Percentiles rank a stretch among this genome's conserved stretches.
Evolutionary conservation across 176 grass and related monocot species (phyloP).

Genomic region (Hsuehochloa calcarea): DNA sequence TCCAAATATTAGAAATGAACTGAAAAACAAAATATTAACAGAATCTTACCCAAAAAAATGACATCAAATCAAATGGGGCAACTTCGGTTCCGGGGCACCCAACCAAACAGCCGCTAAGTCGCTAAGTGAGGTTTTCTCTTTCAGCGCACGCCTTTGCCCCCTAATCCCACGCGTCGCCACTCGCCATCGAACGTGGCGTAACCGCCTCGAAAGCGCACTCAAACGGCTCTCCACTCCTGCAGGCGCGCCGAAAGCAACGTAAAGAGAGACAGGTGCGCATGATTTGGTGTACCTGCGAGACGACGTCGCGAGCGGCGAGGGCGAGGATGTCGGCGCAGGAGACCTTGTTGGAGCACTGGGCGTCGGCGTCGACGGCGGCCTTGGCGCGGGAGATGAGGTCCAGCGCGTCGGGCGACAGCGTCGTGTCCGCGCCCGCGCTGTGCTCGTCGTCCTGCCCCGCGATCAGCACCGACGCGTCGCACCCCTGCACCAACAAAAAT

Average conservation of each 20-base stretch:
- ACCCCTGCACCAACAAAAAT: slow-evolving; percentile 29
- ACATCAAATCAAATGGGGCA: too few species aligned
- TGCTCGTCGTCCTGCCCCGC: slow-evolving; percentile 45
- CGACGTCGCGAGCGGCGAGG: slow-evolving; percentile 66
- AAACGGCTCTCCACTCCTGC: neutral
- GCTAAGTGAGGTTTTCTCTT: too few species aligned
- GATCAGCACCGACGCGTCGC: slow-evolving; percentile 76
- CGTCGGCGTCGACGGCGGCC: slow-evolving; percentile 64
- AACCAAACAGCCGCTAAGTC: too few species aligned
- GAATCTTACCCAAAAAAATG: too few species aligned
- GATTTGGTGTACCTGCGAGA: slow-evolving; percentile 41
- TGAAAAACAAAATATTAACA: too few species aligned
- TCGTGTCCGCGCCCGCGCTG: slow-evolving; percentile 53
- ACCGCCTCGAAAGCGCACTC: neutral
- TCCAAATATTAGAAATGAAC: too few species aligned
- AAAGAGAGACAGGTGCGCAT: neutral
- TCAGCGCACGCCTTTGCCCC: too few species aligned
- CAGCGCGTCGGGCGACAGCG: slow-evolving; percentile 58
- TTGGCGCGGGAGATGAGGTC: slow-evolving; percentile 66
- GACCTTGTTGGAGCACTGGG: slow-evolving; percentile 57
- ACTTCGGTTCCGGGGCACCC: too few species aligned
- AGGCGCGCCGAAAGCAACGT: neutral
- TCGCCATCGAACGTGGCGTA: neutral
- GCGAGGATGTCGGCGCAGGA: slow-evolving; percentile 84
- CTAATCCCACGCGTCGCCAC: neutral